These are phyloP conservation scores for Vitis hybrid DNA, from an alignment of 177 flowering plant genomes.

Conservation along the genomic window DNA sequence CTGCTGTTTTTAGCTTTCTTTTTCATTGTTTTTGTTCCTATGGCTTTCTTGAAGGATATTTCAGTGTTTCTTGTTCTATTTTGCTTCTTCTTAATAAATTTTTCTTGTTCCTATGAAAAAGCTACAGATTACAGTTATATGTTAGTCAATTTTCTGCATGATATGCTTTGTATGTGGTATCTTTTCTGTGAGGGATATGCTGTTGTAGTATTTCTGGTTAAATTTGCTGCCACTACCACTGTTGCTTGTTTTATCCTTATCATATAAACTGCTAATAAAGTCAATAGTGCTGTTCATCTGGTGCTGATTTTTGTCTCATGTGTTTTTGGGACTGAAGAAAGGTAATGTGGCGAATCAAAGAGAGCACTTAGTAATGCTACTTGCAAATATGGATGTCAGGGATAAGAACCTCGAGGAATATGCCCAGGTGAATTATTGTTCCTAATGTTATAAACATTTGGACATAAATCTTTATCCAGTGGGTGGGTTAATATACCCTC, in stretches of 20 bases:
- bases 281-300: conserved; percentile 1
- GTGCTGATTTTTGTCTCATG: background rate
- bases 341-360: conserved; percentile 98
- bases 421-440: conserved; percentile 37
- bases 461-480: background rate
- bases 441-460: background rate
- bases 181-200: background rate
- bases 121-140: background rate
- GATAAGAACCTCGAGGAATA: conserved; percentile 33
- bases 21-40: no score
- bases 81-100: background rate
- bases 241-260: background rate
- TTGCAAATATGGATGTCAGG: conserved; percentile 81
- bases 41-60: no score
- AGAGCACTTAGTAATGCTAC: conserved; percentile 91
- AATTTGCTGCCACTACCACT: background rate
- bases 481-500: background rate
- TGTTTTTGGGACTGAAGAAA: conserved; percentile 52
- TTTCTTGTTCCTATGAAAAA: background rate
- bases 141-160: background rate
- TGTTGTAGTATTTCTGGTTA: background rate
- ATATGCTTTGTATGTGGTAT: background rate
- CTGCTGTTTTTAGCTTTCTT: no score
- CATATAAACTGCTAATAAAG: background rate
- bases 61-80: no score